A percentile compares a stretch with the other conserved stretches of the same genome.
phyloP scores from a whole-genome alignment of 2,329 filamentous ascomycete genomes.

The Neonectria magnoliae region DNA sequence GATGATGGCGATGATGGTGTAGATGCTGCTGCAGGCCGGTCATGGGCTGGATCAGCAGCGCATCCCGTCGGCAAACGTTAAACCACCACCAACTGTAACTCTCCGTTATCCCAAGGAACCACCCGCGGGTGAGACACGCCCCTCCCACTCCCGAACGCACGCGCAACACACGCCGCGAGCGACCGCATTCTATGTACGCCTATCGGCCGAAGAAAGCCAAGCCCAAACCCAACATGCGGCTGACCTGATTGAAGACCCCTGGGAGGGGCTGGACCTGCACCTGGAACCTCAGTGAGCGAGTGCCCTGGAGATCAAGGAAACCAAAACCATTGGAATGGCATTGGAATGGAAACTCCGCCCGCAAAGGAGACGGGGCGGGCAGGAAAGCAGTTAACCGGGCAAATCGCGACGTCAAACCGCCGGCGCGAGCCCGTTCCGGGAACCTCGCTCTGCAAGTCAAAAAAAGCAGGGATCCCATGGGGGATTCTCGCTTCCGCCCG shows the following conservation, averaged over 20 bases:
- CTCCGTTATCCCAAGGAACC: constrained; percentile 9
- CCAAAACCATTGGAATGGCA: too few relatives aligned
- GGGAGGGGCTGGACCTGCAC: constrained; percentile 6
- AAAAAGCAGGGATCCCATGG: constrained; percentile 18
- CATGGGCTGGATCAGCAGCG: constrained; percentile 21
- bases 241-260: constrained; percentile 15
- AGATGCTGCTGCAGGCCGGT: constrained; percentile 5
- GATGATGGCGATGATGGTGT: background rate
- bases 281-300: background rate
- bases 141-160: constrained; percentile 9
- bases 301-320: background rate
- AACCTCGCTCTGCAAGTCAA: background rate
- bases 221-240: constrained; percentile 24
- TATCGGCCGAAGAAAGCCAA: constrained; percentile 18
- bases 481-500: constrained; percentile 23
- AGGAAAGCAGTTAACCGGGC: constrained; percentile 34
- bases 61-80: constrained; percentile 20
- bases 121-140: background rate
- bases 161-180: constrained; percentile 15
- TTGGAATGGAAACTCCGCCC: background rate
- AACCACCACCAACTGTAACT: constrained; percentile 18
- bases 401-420: constrained; percentile 25
- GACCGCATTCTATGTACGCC: background rate
- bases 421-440: constrained; percentile 16
- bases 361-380: constrained; percentile 10